phyloP scores from a whole-genome alignment of 345 rosid genomes.

The Pugionium cornutum region DNA sequence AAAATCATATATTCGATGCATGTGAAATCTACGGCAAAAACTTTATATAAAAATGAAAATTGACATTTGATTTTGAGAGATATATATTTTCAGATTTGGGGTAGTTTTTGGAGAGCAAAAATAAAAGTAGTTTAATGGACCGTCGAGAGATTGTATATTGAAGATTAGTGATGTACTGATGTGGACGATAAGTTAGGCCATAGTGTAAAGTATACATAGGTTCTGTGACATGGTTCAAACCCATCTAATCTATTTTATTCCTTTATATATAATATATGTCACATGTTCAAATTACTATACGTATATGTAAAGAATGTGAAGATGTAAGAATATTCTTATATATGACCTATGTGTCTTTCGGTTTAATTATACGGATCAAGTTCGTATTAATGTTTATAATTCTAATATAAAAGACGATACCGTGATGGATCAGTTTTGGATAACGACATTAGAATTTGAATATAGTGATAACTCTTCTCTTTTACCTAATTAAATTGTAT shows the following conservation, averaged over 20 bases:
- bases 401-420: too few species aligned
- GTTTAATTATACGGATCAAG: too few species aligned
- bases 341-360: too few species aligned
- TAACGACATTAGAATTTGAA: too few species aligned
- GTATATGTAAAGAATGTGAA: too few species aligned
- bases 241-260: slow-evolving; percentile 33
- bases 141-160: background rate
- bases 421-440: too few species aligned
- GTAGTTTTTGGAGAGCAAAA: too few species aligned
- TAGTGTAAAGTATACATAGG: slow-evolving; percentile 33
- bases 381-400: too few species aligned
- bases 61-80: background rate
- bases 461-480: too few species aligned
- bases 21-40: background rate
- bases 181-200: slow-evolving; percentile 33
- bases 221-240: slow-evolving; percentile 24
- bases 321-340: too few species aligned
- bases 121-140: background rate
- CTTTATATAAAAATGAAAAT: background rate
- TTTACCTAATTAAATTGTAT: too few species aligned
- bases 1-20: slow-evolving; percentile 4
- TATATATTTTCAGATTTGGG: background rate
- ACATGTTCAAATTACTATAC: too few species aligned
- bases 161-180: slow-evolving; percentile 3
- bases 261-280: background rate